These are phyloP conservation scores for Mortierella sp. DNA, from an alignment of 371 early-diverging fungal species.

Conservation along the genomic window DNA sequence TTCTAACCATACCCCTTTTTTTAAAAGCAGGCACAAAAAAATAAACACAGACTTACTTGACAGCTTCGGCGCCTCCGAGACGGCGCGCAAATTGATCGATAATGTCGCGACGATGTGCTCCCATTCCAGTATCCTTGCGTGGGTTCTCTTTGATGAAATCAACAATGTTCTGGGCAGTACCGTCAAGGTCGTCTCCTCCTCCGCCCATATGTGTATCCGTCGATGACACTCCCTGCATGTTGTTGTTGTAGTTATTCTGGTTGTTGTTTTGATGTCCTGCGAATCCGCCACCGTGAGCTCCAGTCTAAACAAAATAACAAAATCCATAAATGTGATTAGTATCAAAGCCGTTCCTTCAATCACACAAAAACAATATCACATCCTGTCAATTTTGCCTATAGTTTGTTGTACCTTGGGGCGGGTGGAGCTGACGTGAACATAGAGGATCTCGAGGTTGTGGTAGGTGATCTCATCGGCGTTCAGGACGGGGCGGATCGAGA, in stretches of 20 bases:
- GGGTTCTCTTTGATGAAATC: slow-evolving; percentile 20
- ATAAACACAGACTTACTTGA: slow-evolving; percentile 22
- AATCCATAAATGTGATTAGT: not conserved
- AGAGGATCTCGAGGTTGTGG: slow-evolving; percentile 41
- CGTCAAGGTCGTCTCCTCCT: not conserved
- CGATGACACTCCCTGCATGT: not conserved
- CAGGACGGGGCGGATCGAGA: slow-evolving; percentile 26
- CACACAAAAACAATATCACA: not conserved
- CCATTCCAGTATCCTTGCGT: not conserved
- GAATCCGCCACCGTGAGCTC: not conserved
- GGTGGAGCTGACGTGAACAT: slow-evolving; percentile 32
- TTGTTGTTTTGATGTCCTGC: not conserved
- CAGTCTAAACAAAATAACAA: not conserved
- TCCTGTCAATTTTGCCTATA: too few species aligned
- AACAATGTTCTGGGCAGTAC: slow-evolving; percentile 11
- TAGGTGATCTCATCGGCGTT: slow-evolving; percentile 44
- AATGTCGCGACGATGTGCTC: slow-evolving; percentile 35
- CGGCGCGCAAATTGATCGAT: slow-evolving; percentile 3
- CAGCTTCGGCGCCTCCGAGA: slow-evolving; percentile 19
- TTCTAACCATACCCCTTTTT: not conserved
- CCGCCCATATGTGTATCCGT: slow-evolving; percentile 3
- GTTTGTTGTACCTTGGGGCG: slow-evolving; percentile 31
- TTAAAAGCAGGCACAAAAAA: not conserved
- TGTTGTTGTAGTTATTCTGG: slow-evolving; percentile 2
- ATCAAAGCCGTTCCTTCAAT: not conserved